A percentile compares a stretch with the other conserved stretches of the same genome.
phyloP scores from a whole-genome alignment of 139 green algal genomes.

The Tetratostichococcus sp. region DNA sequence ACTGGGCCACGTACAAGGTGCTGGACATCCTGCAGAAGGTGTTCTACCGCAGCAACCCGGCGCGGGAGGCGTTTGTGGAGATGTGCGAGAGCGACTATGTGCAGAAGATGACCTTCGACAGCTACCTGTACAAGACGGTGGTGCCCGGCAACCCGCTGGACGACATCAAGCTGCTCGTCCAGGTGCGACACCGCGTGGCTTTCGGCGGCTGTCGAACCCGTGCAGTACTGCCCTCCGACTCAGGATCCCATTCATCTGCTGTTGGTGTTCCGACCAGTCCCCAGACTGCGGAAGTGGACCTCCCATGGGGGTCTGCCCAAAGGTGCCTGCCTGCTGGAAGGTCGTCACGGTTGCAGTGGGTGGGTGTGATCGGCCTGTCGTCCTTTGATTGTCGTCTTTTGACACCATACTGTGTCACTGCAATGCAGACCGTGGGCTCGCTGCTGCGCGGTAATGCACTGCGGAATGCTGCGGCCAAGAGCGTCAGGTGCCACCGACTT shows the following conservation, averaged over 20 bases:
- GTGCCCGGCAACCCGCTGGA: constrained; percentile 96
- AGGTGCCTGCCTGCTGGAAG: too few species aligned
- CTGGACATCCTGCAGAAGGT: constrained; percentile 99
- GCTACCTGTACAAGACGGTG: constrained; percentile 99
- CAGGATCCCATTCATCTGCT: too few species aligned
- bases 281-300: too few species aligned
- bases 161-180: constrained; percentile 91
- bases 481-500: too few species aligned
- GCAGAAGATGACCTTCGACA: constrained; percentile 99
- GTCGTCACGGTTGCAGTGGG: too few species aligned
- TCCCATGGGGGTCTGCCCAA: too few species aligned
- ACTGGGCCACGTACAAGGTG: constrained; percentile 99
- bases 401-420: background rate
- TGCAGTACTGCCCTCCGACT: too few species aligned
- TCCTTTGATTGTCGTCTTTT: too few species aligned
- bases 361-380: too few species aligned
- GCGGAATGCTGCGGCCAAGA: constrained; percentile 43
- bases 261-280: too few species aligned
- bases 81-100: constrained; percentile 97
- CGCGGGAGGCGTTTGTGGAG: constrained; percentile 98
- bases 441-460: constrained; percentile 93
- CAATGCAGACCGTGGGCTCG: constrained; percentile 75
- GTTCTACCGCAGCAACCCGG: constrained; percentile 91
- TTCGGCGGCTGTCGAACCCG: too few species aligned
- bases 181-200: background rate